Evolutionary conservation across 2,329 filamentous ascomycete species (phyloP), one percentile per base, ranked within the genome.

Genomic region (Arthroderma uncinatum): DNA sequence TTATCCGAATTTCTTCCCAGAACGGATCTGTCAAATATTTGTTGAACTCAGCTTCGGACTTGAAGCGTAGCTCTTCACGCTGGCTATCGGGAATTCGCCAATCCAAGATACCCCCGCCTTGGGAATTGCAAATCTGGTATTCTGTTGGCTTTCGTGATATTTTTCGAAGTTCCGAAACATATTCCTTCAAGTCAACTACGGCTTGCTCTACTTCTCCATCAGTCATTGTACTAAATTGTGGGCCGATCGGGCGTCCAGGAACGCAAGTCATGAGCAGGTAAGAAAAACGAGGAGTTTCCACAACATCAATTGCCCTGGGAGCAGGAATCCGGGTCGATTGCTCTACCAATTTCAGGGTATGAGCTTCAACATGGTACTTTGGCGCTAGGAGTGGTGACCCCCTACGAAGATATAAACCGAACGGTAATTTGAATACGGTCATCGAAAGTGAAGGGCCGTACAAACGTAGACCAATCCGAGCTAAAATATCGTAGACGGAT

Each of bases 251-350:
- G 30, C 57, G 57, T 9, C 59, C 60, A 7, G 60, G 57, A 33
- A 62, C 60, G 19, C 57, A 30, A 48, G 60, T 62, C 60, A 62
- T 60, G 14, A 62, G 57, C n/a, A 62, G 39, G 16, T 60, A 60
- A 2, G 59, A 56, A 37, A 36, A 55, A 7, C 16, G 37, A 23
- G 33, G 36, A 19, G 57, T 59, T 10, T 30, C 4, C 7, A 60
- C 40, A 14, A 59, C 55, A 57, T 62, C 59, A 23, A 62, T 56
- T 8, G 55, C 42, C 19, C 55, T 37, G 3, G 60, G 60, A 21
- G 58, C 57, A 9, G 60, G 57, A 30, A 61, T 59, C 6, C 30
- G 4, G 4, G 59, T 60, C 2, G 40, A 59, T 21, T 58, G 7
- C 36, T 62, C 57, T 6, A 62, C 37, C 47, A 61, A 53, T 2